phyloP scores from a whole-genome alignment of 140 eudicot species.

The Anethum foeniculum region DNA sequence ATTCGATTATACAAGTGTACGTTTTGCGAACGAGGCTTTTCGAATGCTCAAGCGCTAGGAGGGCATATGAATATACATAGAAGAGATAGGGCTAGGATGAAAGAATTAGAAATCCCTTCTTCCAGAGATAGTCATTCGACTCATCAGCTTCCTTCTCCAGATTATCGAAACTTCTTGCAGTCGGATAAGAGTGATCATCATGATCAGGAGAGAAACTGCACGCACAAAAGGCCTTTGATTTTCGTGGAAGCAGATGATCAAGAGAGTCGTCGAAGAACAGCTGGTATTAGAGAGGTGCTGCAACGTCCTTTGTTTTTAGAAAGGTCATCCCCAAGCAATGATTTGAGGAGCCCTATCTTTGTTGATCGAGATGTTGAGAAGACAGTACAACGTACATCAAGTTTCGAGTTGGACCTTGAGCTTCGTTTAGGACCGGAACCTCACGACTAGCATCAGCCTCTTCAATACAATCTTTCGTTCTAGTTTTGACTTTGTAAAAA shows the following conservation, averaged over 20 bases:
- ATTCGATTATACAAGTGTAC: neutral
- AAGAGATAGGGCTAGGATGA: conserved; percentile 8
- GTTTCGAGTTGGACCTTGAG: conserved; percentile 11
- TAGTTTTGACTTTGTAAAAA: neutral
- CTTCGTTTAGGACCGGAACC: conserved; percentile 9
- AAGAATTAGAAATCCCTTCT: neutral
- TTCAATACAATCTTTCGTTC: neutral
- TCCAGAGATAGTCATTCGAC: neutral
- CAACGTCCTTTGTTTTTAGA: neutral
- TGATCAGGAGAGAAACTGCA: neutral
- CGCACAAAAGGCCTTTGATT: neutral
- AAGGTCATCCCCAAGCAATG: neutral
- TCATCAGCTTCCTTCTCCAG: neutral
- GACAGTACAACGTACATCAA: neutral
- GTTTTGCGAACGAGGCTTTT: conserved; percentile 10
- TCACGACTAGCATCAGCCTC: neutral
- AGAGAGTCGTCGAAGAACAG: neutral
- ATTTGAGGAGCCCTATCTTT: neutral
- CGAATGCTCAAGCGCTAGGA: conserved; percentile 11
- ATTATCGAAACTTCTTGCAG: neutral
- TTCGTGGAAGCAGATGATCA: neutral
- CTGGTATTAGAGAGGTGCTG: neutral
- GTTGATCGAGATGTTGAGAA: neutral
- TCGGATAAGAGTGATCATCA: neutral
- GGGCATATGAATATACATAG: conserved; percentile 13